Evolutionary conservation across 2,329 filamentous ascomycete species (phyloP), one percentile per base, ranked within the genome.

Genomic region (Pestalotiopsis fici): DNA sequence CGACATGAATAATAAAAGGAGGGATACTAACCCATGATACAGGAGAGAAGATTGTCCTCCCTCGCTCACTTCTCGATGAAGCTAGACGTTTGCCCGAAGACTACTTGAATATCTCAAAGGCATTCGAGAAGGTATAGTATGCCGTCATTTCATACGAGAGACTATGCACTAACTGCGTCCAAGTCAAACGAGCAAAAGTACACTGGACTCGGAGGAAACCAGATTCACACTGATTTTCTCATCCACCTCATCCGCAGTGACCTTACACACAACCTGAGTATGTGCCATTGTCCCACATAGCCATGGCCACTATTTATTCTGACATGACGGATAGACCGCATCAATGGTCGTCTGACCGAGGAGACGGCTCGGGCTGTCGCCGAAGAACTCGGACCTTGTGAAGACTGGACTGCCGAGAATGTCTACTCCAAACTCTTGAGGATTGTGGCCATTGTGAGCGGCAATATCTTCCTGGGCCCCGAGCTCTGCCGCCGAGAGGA

Each of bases 401-500:
- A 75, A n/a, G 79, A 81, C 56, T 86, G 82, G 82, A 82, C 77
- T 0, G 65, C 77, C 1, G 74, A 83, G 57, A 78, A 78, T 21
- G 78, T 83, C 47, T 78, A 82, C 73, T 68, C 75, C 7, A 78
- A 75, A 7, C 71, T 86, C 4, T 76, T 85, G 2, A 80, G 82
- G 21, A 80, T 86, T 50, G 80, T 87, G 1, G 83, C 81, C 62
- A 81, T 80, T 67, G 78, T 82, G 0, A 84, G 82, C 0, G 84
- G 84, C 3, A 77, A 81, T 18, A 74, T 86, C 25, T 86, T 86
- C 62, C 76, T 86, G 35, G 84, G 84, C 5, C 74, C 81, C 1
- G 82, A 85, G 65, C 77, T 85, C 1, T 83, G 82, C 69, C 82
- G 80, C 35, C 72, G 78, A 2, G 81, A 83, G 47, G 76, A 78